Evolutionary conservation across 2,329 filamentous ascomycete genomes (phyloP), one percentile per base, ranked within the genome.

Genomic region (Talaromyces sp.): DNA sequence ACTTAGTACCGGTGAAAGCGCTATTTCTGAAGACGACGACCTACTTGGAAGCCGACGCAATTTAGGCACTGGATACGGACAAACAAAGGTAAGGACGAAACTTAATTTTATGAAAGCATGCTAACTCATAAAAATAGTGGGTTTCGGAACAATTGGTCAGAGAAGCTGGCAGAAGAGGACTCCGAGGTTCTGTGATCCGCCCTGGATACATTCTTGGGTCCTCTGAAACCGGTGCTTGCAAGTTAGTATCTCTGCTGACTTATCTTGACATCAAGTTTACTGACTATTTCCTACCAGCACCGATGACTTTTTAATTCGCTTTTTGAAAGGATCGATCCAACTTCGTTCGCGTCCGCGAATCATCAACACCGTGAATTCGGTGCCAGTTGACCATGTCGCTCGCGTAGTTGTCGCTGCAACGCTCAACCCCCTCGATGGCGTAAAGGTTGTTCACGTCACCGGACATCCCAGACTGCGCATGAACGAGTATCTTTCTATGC

Each of bases 281-380:
- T 60, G 32, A 60, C 39, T 32, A 39, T 22, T 60, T 22, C 79
- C 72, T 91, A 11, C 17, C 22, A 62, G 89, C 73, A 93, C 88
- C 0, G 93, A 98, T 70, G 93, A 97, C 75, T 98, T 97, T 80
- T 78, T 98, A 7, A 84, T 96, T 65, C 86, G 93, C 44, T 85
- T 97, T 77, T 78, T 88, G 61, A 96, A 97, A 78, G 93, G 92
- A 61, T 96, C 92, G 69, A 80, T 96, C 57, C 93, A 98, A 75
- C 81, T 97, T 2, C 79, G 79, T 2, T 81, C 82, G 2, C 83
- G 91, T 0, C 93, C 93, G 1, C 83, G 85, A 66, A 96, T 97
- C 67, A 77, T 82, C 72, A 98, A 96, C 79, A 91, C 91, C 0
- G 86, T 97, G 75, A 98, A 97, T 78, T 86, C 88, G 74, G 90